Evolutionary conservation across 2,329 filamentous ascomycete genomes (phyloP), one percentile per base, ranked within the genome.

Genomic region (Neofusicoccum laricinum): DNA sequence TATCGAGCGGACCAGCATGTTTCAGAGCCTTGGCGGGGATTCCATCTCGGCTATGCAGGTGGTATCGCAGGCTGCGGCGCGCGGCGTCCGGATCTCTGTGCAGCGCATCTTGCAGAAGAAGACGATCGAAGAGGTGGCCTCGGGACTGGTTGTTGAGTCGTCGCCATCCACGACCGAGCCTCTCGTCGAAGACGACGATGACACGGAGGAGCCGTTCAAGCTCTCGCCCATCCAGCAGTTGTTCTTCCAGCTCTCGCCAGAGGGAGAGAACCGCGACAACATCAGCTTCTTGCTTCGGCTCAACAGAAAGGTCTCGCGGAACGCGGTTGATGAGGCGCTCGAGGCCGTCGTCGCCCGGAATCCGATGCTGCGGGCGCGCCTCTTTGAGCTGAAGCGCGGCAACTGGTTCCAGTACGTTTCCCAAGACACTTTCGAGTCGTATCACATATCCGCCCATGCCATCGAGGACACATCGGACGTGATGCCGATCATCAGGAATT

Each of bases 41-140:
- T 57, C 51, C 11, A 57, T 57, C 8, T 81, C 80, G 45, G 80
- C 81, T 0, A 83, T 84, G 78, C 80, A 80, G 53, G 81, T 81
- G 43, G 76, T 81, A 64, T 78, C 78, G 2, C 74, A 80, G 40
- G 82, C 79, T 66, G 80, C 80, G 53, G 81, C 80, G 68, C 71
- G 73, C 40, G 79, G 79, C 1, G 72, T 83, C 64, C 75, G 77
- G 12, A 70, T 83, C 25, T 80, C 76, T 11, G 80, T 84, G 11
- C 81, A 82, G 66, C 79, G 82, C 25, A 76, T 84, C 2, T 71
- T 84, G 36, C 79, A 77, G 15, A 79, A 78, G 70, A 80, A 79
- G 65, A 83, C 81, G 1, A 80, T 83, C 40, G 68, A 51, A 2
- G 71, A 75, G 48, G 67, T 78, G 1, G 72, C 72, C 10, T 63